A percentile compares a stretch with the other conserved stretches of the same genome.
Conservation (phyloP, 164 flowering plant species). For the Chloranthus sessilifolius region DNA sequence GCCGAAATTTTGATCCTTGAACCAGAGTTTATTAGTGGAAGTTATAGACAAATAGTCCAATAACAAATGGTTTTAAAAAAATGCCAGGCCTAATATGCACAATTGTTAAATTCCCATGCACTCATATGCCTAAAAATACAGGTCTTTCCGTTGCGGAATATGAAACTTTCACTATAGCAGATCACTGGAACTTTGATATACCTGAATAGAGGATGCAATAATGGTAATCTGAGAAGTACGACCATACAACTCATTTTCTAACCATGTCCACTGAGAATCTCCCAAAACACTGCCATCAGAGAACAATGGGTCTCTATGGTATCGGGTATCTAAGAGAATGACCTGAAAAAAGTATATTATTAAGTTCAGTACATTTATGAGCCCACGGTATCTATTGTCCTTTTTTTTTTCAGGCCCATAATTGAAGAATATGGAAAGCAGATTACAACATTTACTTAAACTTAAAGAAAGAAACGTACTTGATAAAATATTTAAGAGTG, state of each 20-base stretch:
- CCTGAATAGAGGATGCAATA: slow-evolving; percentile 79
- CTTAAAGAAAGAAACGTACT: too few relatives aligned
- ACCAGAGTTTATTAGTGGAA: too few relatives aligned
- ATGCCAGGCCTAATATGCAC: too few relatives aligned
- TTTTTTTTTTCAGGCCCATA: neutral
- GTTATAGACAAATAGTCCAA: too few relatives aligned
- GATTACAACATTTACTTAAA: too few relatives aligned
- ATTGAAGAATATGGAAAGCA: neutral
- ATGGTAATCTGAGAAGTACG: slow-evolving; percentile 51
- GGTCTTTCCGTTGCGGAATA: too few relatives aligned
- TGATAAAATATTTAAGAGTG: too few relatives aligned
- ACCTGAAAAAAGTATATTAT: slow-evolving; percentile 34
- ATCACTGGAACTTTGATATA: slow-evolving; percentile 10
- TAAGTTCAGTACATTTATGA: neutral
- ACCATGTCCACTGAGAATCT: slow-evolving; percentile 62
- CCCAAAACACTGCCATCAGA: slow-evolving; percentile 74
- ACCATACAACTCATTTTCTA: slow-evolving; percentile 55
- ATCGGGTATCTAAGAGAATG: slow-evolving; percentile 70
- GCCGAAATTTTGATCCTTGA: too few relatives aligned
- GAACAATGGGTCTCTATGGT: slow-evolving; percentile 60
- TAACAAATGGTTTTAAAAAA: too few relatives aligned
- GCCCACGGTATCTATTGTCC: neutral
- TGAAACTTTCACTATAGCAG: neutral
- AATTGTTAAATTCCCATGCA: too few relatives aligned
- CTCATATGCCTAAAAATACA: too few relatives aligned